Base-by-base conservation (phyloP, 768 basidiomycete species). In the Pulveroboletus sp. region DNA sequence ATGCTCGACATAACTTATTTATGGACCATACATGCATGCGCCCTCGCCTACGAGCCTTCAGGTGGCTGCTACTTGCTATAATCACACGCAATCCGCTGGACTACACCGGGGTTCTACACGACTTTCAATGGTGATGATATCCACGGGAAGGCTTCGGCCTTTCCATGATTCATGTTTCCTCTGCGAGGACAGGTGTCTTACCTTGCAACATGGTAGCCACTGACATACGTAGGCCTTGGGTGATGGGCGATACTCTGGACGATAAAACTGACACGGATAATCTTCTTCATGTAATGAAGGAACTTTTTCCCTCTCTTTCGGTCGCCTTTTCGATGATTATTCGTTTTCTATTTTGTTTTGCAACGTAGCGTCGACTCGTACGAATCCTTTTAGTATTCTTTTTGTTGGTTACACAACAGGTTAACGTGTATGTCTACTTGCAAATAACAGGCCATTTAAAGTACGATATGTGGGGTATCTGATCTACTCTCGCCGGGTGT, bases 331-430 rank as follows among this genome's bases (percentile, higher is more conserved):
- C 38, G 46, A 54, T 64, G 60, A 68, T 62, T 55, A 63, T 56
- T 65, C 59, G 48, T 56, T 61, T 69, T 67, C 61, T 66, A 67
- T 64, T 51, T 59, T 60, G 52, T 65, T 65, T 60, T 64, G 56
- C 62, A 49, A 28, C 49, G 14, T 61, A 54, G 46, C 6, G 21
- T 55, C 47, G 53, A 40, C 39, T 55, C 51, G 32, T 66, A 60
- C 53, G 41, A 39, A 51, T 54, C 28, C 37, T 49, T 64, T 62
- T 60, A 60, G 62, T 67, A 21, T 15, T 3, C 24, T 52, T 52
- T 51, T 53, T 46, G 38, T 17, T 50, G 11, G 46, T 37, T 53
- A 33, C 30, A 45, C 9, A 50, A 40, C 47, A 54, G 52, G 32
- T 47, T 43, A 17, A 15, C 32, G 35, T 44, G 39, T 45, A 43